Evolutionary conservation across 2,329 filamentous ascomycete species (phyloP), one percentile per base, ranked within the genome.

Genomic region (Trichoderma simmonsii): DNA sequence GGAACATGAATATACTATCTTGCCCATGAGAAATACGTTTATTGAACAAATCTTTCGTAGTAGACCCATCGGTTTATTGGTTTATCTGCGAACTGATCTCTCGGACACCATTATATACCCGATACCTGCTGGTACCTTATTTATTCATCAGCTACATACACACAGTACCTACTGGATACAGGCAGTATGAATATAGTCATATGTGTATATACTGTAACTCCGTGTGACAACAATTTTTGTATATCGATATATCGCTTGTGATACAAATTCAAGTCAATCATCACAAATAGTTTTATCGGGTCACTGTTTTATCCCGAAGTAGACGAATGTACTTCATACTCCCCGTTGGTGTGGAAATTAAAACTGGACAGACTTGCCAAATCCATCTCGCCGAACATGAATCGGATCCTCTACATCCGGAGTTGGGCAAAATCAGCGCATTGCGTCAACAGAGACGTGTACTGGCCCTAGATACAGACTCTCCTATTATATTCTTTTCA

Each of bases 281-380:
- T 2, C 11, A 4, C 0, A 24, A 0, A 14, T 0, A 24, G 11
- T 14, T 24, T 14, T 3, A 24, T 24, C 21, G 3, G 4, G 3
- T 21, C 21, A 2, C 21, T 24, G 61, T 9, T 28, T 18, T 4
- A 14, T 1, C 24, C 3, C 24, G 3, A 12, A 7, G 11, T 24
- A 54, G n/a, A 14, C 11, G 18, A 0, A 4, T 3, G 21, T 54
- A 3, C 21, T 24, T 54, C 21, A 24, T 24, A 24, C 1, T 24
- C 48, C 48, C 48, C 11, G 48, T 57, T 28, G 18, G 21, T 15
- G 32, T 24, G 59, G 11, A 36, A 61, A 61, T 61, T 61, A 32
- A 61, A 32, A 21, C 59, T n/a, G 30, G 30, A 61, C n/a, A 18
- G 43, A 4, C 9, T 21, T 24, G 21, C 48, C 48, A 54, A 24